Evolutionary conservation across 345 rosid species (phyloP).

Genomic region (Aurinia saxatilis): DNA sequence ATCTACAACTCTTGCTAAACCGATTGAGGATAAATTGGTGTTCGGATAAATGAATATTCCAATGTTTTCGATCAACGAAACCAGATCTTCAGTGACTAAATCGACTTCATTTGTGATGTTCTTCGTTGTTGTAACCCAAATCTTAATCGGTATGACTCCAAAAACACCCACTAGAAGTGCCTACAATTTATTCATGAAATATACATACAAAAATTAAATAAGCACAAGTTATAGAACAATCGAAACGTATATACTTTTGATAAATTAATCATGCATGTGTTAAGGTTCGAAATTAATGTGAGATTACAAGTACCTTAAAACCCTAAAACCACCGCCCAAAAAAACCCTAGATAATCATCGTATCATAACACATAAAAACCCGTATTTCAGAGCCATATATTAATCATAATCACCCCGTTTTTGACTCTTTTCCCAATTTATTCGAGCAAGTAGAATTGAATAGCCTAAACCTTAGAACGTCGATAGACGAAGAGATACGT

Average conservation of each 20-base stretch:
- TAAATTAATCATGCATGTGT: no score
- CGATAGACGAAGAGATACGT: no score
- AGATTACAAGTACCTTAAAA: neutral
- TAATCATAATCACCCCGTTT: no score
- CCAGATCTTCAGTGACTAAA: slow-evolving; percentile 3
- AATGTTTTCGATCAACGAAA: slow-evolving; percentile 17
- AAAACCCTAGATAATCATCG: neutral
- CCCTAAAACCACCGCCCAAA: neutral
- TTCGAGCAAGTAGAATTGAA: no score
- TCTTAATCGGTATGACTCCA: neutral
- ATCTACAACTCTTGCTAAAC: slow-evolving; percentile 21
- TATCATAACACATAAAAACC: neutral
- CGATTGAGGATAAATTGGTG: neutral
- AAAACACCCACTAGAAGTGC: neutral
- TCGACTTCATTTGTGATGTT: neutral
- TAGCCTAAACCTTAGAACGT: no score
- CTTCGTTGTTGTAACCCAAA: slow-evolving; percentile 10
- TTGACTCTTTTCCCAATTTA: no score
- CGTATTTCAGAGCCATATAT: no score
- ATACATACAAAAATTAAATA: no score
- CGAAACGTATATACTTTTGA: no score
- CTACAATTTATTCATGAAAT: neutral
- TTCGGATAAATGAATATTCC: neutral
- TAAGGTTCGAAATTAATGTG: no score
- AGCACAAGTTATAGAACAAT: no score